phyloP scores from a whole-genome alignment of 345 rosid genomes.

The Gossypium sturtianum region DNA sequence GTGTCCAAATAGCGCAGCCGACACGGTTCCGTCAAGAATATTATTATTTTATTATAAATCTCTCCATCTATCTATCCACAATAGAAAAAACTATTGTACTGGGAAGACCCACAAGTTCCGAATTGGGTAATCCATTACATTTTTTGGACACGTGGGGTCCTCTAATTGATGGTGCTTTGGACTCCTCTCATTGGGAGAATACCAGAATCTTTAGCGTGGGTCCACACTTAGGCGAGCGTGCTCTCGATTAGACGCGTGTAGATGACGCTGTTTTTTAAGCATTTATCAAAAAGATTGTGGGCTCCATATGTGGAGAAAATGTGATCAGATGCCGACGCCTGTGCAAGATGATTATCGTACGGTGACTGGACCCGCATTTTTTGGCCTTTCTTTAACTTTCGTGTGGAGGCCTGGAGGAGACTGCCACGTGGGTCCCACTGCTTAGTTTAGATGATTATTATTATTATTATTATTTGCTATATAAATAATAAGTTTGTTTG shows the following conservation, averaged over 20 bases:
- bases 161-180: constrained; percentile 15
- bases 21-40: background rate
- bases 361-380: background rate
- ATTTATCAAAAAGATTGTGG: background rate
- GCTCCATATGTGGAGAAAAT: background rate
- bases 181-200: background rate
- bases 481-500: background rate
- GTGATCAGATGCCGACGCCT: background rate
- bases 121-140: constrained; percentile 20
- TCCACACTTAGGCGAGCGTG: constrained; percentile 5
- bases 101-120: constrained; percentile 4
- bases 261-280: background rate
- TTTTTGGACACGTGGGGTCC: background rate
- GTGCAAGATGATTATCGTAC: background rate
- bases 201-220: constrained; percentile 17
- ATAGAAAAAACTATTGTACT: constrained; percentile 6
- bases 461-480: background rate
- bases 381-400: background rate
- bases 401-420: background rate
- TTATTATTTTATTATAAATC: background rate
- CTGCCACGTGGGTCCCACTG: background rate
- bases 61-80: background rate
- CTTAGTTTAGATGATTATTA: too few species aligned
- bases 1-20: background rate
- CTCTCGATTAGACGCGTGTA: constrained; percentile 11